Conservation (phyloP, 2,329 filamentous ascomycete species). For the Colletotrichum lindemuthianum region DNA sequence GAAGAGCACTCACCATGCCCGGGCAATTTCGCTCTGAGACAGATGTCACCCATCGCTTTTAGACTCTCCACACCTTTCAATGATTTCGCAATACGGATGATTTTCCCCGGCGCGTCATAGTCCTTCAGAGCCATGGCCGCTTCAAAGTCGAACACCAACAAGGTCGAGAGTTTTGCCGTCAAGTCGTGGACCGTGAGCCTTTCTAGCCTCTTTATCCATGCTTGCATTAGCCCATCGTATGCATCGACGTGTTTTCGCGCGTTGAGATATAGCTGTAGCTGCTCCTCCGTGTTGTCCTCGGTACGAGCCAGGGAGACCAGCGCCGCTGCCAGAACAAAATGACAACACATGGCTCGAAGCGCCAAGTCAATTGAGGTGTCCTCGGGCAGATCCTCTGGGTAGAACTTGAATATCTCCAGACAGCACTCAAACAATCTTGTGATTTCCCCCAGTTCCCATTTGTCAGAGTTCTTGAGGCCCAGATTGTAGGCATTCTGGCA, state of each 20-base stretch:
- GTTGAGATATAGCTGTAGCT: slow-evolving; percentile 70
- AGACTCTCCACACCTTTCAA: slow-evolving; percentile 59
- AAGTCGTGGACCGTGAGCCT: slow-evolving; percentile 62
- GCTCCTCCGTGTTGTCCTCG: slow-evolving; percentile 58
- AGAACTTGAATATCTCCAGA: slow-evolving; percentile 60
- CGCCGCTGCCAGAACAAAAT: slow-evolving; percentile 71
- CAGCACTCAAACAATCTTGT: slow-evolving; percentile 66
- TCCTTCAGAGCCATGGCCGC: slow-evolving; percentile 72
- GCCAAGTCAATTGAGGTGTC: slow-evolving; percentile 58
- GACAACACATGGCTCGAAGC: slow-evolving; percentile 73
- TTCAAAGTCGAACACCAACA: slow-evolving; percentile 85
- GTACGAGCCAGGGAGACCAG: slow-evolving; percentile 62
- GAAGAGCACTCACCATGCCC: slow-evolving; percentile 54
- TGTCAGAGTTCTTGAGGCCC: slow-evolving; percentile 68
- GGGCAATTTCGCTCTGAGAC: slow-evolving; percentile 65
- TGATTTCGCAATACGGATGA: slow-evolving; percentile 63
- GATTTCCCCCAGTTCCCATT: slow-evolving; percentile 63
- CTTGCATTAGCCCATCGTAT: slow-evolving; percentile 62
- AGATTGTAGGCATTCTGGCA: slow-evolving; percentile 84
- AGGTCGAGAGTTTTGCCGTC: slow-evolving; percentile 68
- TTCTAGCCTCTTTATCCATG: slow-evolving; percentile 51
- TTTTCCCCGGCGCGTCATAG: slow-evolving; percentile 72
- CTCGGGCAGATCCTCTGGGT: slow-evolving; percentile 57
- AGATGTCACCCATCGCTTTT: slow-evolving; percentile 73
- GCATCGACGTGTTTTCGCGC: slow-evolving; percentile 68